Evolutionary conservation across 176 grass and related monocot genomes (phyloP).

Genomic region (Aegilops umbellulata): DNA sequence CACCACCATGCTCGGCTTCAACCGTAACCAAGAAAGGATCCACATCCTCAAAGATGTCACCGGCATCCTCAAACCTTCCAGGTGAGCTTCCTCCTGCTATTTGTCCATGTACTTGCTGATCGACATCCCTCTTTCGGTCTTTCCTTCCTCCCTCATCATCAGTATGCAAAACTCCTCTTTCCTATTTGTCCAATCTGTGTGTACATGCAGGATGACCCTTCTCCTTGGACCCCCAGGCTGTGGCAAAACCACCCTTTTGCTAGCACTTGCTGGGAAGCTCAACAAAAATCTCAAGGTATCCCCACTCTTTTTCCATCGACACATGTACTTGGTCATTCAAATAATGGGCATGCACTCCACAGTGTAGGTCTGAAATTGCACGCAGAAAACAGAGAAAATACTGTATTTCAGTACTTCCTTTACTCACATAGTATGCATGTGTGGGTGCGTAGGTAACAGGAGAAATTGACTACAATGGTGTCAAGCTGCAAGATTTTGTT

Average conservation of each 20-base stretch:
- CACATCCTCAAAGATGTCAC: conserved; percentile 63
- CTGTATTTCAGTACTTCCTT: background rate
- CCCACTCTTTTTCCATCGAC: background rate
- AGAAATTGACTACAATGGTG: conserved; percentile 60
- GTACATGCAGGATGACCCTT: conserved; percentile 59
- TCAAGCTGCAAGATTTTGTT: conserved; percentile 51
- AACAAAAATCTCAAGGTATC: conserved; percentile 56
- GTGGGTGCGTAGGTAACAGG: conserved; percentile 37
- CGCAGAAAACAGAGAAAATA: background rate
- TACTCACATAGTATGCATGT: background rate
- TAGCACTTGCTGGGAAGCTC: conserved; percentile 65
- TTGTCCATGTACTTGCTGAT: background rate
- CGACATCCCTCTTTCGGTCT: no score
- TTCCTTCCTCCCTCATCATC: no score
- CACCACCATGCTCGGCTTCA: conserved; percentile 28
- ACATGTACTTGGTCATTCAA: no score
- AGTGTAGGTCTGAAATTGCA: conserved; percentile 4
- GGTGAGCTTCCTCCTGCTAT: background rate
- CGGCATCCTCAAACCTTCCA: conserved; percentile 61
- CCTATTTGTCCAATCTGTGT: background rate
- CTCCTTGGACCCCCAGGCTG: conserved; percentile 71
- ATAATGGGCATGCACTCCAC: no score
- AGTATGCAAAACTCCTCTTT: background rate
- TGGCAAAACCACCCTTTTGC: conserved; percentile 75
- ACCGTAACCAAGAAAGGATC: conserved; percentile 37